phyloP scores from a whole-genome alignment of 495 filamentous ascomycete genomes.

The Trichoderma gamsii region DNA sequence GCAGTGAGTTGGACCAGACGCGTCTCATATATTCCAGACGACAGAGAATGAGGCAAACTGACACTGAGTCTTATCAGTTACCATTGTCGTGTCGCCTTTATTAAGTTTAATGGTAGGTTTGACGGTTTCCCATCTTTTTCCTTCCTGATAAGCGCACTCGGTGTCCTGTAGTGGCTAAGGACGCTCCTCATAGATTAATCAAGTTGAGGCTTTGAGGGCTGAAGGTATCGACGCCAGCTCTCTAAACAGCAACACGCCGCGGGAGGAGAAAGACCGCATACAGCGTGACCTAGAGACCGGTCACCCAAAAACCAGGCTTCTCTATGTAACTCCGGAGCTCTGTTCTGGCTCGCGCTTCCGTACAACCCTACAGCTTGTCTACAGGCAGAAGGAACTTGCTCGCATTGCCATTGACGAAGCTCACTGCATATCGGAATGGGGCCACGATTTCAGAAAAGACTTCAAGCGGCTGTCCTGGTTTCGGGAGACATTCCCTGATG shows the following conservation, averaged over 20 bases:
- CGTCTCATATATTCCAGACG: background rate
- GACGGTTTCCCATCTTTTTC: background rate
- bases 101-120: conserved; percentile 77
- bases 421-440: conserved; percentile 97
- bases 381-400: conserved; percentile 73
- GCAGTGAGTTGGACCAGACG: conserved; percentile 50
- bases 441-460: conserved; percentile 91
- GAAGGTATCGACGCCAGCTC: conserved; percentile 74
- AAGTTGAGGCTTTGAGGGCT: conserved; percentile 72
- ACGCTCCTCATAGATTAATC: conserved; percentile 59
- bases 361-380: conserved; percentile 61
- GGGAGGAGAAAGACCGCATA: conserved; percentile 58
- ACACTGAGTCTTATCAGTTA: conserved; percentile 48
- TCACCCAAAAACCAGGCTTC: conserved; percentile 73
- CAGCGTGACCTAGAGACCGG: conserved; percentile 77
- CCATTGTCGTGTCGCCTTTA: conserved; percentile 84
- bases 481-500: conserved; percentile 67
- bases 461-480: conserved; percentile 90
- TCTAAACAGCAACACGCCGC: conserved; percentile 73
- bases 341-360: conserved; percentile 77
- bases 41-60: background rate
- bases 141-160: background rate
- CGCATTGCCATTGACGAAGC: conserved; percentile 91
- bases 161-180: background rate
- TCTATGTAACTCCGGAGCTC: conserved; percentile 91